These are phyloP conservation scores for Botrytis porri DNA, from an alignment of 2,329 filamentous ascomycete species.

Conservation along the genomic window DNA sequence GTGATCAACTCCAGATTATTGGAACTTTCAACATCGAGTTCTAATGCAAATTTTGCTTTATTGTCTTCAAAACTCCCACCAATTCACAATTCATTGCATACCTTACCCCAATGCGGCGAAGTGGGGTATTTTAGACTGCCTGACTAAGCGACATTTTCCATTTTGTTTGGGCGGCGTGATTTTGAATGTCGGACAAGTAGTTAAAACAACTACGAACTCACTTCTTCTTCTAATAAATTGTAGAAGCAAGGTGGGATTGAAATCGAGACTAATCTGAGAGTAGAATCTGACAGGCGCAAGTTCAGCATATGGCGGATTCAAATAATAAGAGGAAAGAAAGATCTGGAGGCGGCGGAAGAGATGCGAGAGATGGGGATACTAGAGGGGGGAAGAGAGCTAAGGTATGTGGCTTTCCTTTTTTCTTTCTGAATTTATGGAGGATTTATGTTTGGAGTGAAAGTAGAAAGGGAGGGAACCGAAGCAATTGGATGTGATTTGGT, in stretches of 20 bases:
- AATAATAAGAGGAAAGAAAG: constrained; percentile 24
- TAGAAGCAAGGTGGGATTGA: neutral
- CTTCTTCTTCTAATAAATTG: neutral
- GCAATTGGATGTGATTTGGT: neutral
- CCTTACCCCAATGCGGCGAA: neutral
- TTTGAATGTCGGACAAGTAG: neutral
- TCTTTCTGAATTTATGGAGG: neutral
- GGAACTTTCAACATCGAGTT: no score
- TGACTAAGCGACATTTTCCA: constrained; percentile 17
- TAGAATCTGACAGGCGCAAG: neutral
- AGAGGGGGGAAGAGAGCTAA: constrained; percentile 22
- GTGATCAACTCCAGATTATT: no score
- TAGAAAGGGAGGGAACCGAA: neutral
- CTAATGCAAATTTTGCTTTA: neutral
- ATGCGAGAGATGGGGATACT: constrained; percentile 6
- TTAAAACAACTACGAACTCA: neutral
- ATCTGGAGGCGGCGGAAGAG: constrained; percentile 9
- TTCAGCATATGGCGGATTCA: constrained; percentile 6
- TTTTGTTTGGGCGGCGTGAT: constrained; percentile 6
- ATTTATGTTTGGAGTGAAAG: neutral
- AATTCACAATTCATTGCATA: neutral
- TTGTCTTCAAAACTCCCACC: neutral
- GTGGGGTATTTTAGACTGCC: neutral
- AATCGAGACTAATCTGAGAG: neutral
- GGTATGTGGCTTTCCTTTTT: constrained; percentile 1